These are phyloP conservation scores for Lactarius sanguifluus DNA, from an alignment of 768 basidiomycete species.

Conservation along the genomic window DNA sequence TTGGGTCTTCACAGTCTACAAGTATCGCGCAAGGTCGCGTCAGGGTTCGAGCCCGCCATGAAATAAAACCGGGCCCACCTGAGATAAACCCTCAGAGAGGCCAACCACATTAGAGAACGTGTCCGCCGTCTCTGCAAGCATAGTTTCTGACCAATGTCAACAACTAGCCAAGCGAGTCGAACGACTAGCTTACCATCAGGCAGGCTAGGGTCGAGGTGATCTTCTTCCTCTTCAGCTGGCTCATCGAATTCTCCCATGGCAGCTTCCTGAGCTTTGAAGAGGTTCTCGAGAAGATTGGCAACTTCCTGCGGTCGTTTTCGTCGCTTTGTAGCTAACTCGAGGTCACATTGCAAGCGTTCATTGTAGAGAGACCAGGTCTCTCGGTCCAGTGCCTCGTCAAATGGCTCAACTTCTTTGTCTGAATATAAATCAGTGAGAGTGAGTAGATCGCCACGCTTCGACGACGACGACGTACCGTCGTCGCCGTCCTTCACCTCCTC, in stretches of 20 bases:
- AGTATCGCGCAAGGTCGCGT: not conserved
- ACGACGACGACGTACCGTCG: slow-evolving; percentile 12
- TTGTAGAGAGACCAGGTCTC: slow-evolving; percentile 79
- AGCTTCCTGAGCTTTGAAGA: slow-evolving; percentile 39
- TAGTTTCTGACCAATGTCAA: slow-evolving; percentile 27
- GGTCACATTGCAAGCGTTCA: slow-evolving; percentile 73
- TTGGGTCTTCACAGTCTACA: slow-evolving; percentile 50
- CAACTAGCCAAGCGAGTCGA: slow-evolving; percentile 1
- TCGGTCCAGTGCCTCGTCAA: slow-evolving; percentile 84
- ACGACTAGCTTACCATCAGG: slow-evolving; percentile 30
- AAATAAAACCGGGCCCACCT: slow-evolving; percentile 42
- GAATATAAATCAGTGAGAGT: slow-evolving; percentile 27
- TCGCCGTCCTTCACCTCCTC: slow-evolving; percentile 26
- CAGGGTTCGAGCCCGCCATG: not conserved
- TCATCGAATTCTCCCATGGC: slow-evolving; percentile 35
- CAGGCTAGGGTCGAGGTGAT: slow-evolving; percentile 24
- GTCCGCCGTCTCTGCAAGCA: slow-evolving; percentile 33
- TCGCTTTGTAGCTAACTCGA: slow-evolving; percentile 64
- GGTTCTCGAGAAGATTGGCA: slow-evolving; percentile 42
- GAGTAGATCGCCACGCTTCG: not conserved
- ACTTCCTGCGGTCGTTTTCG: slow-evolving; percentile 60
- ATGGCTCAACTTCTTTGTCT: slow-evolving; percentile 57
- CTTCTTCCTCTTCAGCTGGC: slow-evolving; percentile 27
- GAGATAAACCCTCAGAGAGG: slow-evolving; percentile 49
- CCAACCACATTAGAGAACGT: slow-evolving; percentile 40